Base-by-base conservation (phyloP, 2,329 filamentous ascomycete species). In the Clathrospora elynae region DNA sequence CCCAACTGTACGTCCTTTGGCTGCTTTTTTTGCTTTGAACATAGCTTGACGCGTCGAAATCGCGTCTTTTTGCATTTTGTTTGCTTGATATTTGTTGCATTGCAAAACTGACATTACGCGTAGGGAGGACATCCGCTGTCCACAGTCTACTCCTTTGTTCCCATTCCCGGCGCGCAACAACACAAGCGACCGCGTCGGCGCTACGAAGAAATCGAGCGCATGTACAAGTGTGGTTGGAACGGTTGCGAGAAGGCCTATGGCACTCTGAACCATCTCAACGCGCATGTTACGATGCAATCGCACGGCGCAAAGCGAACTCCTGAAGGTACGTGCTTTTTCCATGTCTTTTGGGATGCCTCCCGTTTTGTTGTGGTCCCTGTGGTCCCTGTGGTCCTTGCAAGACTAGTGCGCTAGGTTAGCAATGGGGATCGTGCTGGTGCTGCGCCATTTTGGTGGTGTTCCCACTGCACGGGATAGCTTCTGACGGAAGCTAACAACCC, bases 171-270 rank as follows among this genome's bases (percentile, higher is more conserved):
- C 53, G 90, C 92, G 9, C 91, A 96, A 68, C 93, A 99, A 70
- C 92, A 97, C 71, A 99, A 99, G 77, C 84, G 93, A 45, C 93
- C 93, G 9, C 83, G 93, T 53, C 81, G 93, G 62, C 84, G 93
- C 39, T 99, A 96, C 63, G 93, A 99, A 73, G 93, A 99, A 70
- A 99, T 99, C 61, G 93, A 99, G 76, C 86, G 93, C 67, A 97
- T 99, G 93, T 97, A 99, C 78, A 97, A 97, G 73, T 99, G 93
- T 67, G 93, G 92, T 17, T 97, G 90, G 89, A 92, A 96, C 55
- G 91, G 91, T 6, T 99, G 93, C 67, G 93, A 99, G 73, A 99
- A 99, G 75, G 93, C 93, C 2, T 99, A 99, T 60, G 93, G 93
- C 47, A 99, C 93, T 33, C 75, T 99, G 50, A 99, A 99, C 71